Evolutionary conservation across 2,329 filamentous ascomycete genomes (phyloP), one percentile per base, ranked within the genome.

Genomic region (Fusarium redolens): DNA sequence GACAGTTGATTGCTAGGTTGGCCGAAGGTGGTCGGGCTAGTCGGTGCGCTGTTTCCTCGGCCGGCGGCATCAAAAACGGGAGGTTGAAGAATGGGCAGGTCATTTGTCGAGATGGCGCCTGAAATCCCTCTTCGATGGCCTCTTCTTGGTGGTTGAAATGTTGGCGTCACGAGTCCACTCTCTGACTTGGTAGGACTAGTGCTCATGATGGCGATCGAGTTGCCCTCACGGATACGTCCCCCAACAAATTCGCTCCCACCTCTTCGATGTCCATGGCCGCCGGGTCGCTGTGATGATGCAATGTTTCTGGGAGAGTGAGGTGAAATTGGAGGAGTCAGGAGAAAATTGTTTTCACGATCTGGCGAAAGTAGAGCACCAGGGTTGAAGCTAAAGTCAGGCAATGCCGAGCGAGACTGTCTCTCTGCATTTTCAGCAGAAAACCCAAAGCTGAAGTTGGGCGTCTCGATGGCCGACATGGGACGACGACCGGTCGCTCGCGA

Each of bases 161-260:
- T 82, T 57, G 90, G 88, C 13, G 91, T 86, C 12, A 86, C 81
- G 72, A 88, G 87, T 10, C 90, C 89, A 66, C 85, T 85, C 31
- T 90, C 87, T 60, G 86, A 85, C 73, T 91, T 93, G 15, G 91
- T 92, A 33, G 92, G 91, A 76, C 91, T 94, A 17, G 89, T 89
- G 80, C 90, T 93, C 83, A 93, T 86, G 12, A 90, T 83, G 14
- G 88, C 87, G 55, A 90, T 89, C 1, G 87, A 85, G 52, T 87
- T 89, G 17, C 89, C 83, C 82, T 86, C 81, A 75, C 90, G 85
- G 73, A 88, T 83, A 75, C 92, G 92, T 12, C 92, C 93, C 41
- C 94, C 94, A 51, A 97, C 93, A 77, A 97, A 95, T 80, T 97
- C 95, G 79, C 95, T 97, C 33, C 91, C 92, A 60, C 93, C 93